A percentile compares a stretch with the other conserved stretches of the same genome.
Evolutionary conservation across 1,284 basidiomycete genomes (phyloP).

Genomic region (Trichosporon sp.): DNA sequence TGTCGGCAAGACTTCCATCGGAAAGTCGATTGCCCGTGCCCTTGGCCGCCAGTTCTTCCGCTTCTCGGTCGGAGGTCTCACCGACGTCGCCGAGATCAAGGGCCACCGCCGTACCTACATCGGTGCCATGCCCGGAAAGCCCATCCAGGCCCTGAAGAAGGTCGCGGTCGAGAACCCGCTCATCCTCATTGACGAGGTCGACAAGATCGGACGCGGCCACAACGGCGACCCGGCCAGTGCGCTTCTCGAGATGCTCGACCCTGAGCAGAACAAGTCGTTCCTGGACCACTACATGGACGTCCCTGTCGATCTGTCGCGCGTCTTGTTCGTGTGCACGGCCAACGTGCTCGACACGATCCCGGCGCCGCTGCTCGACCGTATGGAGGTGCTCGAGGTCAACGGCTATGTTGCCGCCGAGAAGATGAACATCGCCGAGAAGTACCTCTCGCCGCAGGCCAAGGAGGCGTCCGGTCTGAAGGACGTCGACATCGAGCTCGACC

Average conservation of each 20-base stretch:
- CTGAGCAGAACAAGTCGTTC: slow-evolving; percentile 93
- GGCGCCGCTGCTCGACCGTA: slow-evolving; percentile 89
- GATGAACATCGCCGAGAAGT: slow-evolving; percentile 82
- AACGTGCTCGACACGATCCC: slow-evolving; percentile 95
- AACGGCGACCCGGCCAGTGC: slow-evolving; percentile 96
- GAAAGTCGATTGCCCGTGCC: slow-evolving; percentile 64
- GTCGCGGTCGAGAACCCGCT: slow-evolving; percentile 96
- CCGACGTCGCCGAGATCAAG: slow-evolving; percentile 98
- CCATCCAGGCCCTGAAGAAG: slow-evolving; percentile 94
- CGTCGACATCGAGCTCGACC: slow-evolving; percentile 72
- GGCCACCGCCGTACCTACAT: slow-evolving; percentile 96
- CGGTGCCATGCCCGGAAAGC: slow-evolving; percentile 93
- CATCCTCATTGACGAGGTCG: slow-evolving; percentile 94
- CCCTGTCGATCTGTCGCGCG: slow-evolving; percentile 90
- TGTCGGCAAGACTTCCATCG: slow-evolving; percentile 91
- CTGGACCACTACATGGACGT: slow-evolving; percentile 98
- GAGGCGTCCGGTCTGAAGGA: slow-evolving; percentile 80
- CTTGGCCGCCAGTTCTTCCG: slow-evolving; percentile 49
- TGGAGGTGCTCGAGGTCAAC: slow-evolving; percentile 95
- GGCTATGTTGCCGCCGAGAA: slow-evolving; percentile 98
- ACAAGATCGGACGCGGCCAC: slow-evolving; percentile 87
- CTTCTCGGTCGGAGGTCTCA: slow-evolving; percentile 93
- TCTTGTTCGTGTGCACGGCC: slow-evolving; percentile 96
- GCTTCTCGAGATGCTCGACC: slow-evolving; percentile 92
- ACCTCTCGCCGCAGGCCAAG: slow-evolving; percentile 91